Conservation (phyloP, 2,329 filamentous ascomycete genomes). For the Epichloe gansuensis region DNA sequence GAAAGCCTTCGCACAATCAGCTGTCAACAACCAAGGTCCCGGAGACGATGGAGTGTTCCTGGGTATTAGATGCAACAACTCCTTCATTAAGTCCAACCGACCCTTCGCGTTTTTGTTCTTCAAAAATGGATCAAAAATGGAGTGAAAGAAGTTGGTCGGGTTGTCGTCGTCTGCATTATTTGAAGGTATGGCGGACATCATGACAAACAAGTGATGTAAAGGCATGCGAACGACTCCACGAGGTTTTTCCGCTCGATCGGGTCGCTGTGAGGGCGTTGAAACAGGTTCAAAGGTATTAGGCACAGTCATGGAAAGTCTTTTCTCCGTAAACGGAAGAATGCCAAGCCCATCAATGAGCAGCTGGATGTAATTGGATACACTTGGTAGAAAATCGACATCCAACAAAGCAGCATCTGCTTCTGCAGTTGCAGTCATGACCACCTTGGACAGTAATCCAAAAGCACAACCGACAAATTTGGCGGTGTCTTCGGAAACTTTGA, state of each 20-base stretch:
- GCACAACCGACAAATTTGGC: constrained; percentile 64
- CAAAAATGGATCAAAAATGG: constrained; percentile 47
- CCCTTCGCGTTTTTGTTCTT: constrained; percentile 30
- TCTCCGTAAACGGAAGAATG: constrained; percentile 49
- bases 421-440: constrained; percentile 19
- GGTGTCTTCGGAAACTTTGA: constrained; percentile 76
- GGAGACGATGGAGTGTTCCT: constrained; percentile 31
- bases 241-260: constrained; percentile 37
- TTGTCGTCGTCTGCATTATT: constrained; percentile 34
- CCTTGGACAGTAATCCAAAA: constrained; percentile 52
- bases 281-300: constrained; percentile 48
- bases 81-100: constrained; percentile 33
- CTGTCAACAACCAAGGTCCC: constrained; percentile 38
- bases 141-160: constrained; percentile 32
- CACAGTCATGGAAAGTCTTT: constrained; percentile 36
- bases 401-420: constrained; percentile 8
- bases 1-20: constrained; percentile 30
- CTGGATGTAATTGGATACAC: constrained; percentile 37
- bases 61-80: constrained; percentile 38
- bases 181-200: constrained; percentile 40
- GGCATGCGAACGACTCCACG: constrained; percentile 42
- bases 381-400: constrained; percentile 39
- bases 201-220: constrained; percentile 51
- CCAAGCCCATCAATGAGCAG: constrained; percentile 40
- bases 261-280: constrained; percentile 52